Evolutionary conservation across 2,329 filamentous ascomycete species (phyloP).

Genomic region (Arthroderma sp.): DNA sequence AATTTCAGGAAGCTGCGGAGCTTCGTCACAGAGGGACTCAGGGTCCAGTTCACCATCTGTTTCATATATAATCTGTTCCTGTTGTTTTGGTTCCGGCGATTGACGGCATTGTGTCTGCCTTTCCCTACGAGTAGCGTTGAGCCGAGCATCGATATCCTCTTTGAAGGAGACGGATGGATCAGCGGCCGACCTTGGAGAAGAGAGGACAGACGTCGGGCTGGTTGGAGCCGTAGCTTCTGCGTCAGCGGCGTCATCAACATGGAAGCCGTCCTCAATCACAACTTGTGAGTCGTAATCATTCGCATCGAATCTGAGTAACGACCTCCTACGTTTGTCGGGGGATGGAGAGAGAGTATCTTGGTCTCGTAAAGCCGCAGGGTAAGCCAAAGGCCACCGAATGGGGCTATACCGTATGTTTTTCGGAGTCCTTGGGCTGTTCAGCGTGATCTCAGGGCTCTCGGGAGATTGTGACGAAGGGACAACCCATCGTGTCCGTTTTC

Average conservation of each 20-base stretch:
- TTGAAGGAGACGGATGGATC: background rate
- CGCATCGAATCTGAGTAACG: background rate
- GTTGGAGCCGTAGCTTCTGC: background rate
- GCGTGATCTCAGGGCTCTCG: conserved; percentile 29
- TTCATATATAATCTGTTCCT: conserved; percentile 27
- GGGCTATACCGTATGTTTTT: background rate
- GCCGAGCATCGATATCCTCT: background rate
- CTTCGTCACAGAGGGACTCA: conserved; percentile 21
- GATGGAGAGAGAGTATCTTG: background rate
- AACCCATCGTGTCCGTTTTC: conserved; percentile 23
- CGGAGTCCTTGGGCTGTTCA: background rate
- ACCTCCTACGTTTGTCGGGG: background rate
- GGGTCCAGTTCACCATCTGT: conserved; percentile 32
- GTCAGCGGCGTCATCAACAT: background rate
- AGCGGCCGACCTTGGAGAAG: background rate
- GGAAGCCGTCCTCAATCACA: background rate
- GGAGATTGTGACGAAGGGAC: conserved; percentile 35
- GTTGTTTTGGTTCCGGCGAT: background rate
- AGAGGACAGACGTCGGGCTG: conserved; percentile 1
- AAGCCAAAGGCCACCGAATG: background rate
- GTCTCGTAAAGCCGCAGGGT: background rate
- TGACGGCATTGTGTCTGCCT: background rate
- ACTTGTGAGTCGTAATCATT: background rate
- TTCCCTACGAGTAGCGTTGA: background rate
- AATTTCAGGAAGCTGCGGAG: conserved; percentile 8